Evolutionary conservation across 805 yeast genomes (phyloP), one percentile per base, ranked within the genome.

Genomic region (Metschnikowia picachoensis): DNA sequence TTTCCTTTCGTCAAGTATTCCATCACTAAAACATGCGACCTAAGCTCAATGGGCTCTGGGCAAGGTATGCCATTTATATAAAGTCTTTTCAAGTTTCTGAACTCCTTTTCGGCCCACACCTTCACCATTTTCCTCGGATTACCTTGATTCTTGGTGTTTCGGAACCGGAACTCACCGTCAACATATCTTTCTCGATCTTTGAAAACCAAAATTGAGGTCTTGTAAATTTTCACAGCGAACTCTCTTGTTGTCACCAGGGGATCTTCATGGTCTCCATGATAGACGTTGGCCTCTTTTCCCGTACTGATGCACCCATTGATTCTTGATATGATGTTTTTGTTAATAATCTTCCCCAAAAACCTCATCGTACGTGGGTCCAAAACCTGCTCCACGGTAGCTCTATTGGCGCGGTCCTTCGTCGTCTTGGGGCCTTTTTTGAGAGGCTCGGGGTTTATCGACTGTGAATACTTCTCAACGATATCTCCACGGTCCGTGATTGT

Each of bases 251-350:
- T 59, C 4, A 61, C 59, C 25, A 39, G 53, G 1, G 64, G 58
- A 45, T 74, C 70, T 11, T 95, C 97, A 60, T 87, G 92, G 55
- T 70, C 74, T 14, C 74, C 77, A 50, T 71, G 77, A 62, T 94
- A 94, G 0, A 94, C 97, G 60, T 94, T 94, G n/a, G 99, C 99
- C 66, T 94, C 99, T 64, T 94, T 94, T 39, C 99, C 99, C 0
- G 99, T 94, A 58, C 94, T 83, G 40, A 94, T 75, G 63, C 98
- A 94, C 11, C 99, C 99, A 57, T 91, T 88, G 58, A 94, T 83
- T 55, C 86, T 81, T 2, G 94, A 81, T 30, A 94, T 80, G 6
- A 87, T 77, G 4, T 96, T 96, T 56, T 87, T 83, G 59, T 83
- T 87, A 64, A 88, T 83, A 63, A 94, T 74, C 50, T 87, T 88